These are phyloP conservation scores for Lactifluus subvellereus DNA, from an alignment of 768 basidiomycete species.

Conservation along the genomic window DNA sequence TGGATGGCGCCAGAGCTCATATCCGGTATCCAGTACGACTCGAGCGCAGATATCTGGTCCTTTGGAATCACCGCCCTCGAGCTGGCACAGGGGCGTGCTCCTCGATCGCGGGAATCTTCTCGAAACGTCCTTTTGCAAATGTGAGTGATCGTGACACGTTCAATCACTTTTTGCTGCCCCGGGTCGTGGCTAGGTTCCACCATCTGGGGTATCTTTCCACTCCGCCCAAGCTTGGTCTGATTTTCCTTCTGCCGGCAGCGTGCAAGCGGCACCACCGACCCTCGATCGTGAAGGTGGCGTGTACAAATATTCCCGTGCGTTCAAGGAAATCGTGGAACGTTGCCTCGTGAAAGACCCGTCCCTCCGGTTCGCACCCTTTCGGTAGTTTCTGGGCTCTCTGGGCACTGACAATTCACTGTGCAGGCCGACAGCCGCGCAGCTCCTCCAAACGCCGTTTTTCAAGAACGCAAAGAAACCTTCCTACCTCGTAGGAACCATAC, in stretches of 20 bases:
- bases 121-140: constrained; percentile 71
- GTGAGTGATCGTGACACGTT: constrained; percentile 33
- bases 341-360: constrained; percentile 85
- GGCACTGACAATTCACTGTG: background rate
- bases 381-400: background rate
- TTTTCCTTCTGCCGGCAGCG: constrained; percentile 36
- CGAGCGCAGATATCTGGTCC: constrained; percentile 91
- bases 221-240: background rate
- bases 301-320: constrained; percentile 70
- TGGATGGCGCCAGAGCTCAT: constrained; percentile 99
- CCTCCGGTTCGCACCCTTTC: constrained; percentile 44
- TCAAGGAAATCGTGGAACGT: constrained; percentile 76
- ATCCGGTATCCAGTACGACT: constrained; percentile 76
- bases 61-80: constrained; percentile 95
- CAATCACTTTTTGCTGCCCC: background rate
- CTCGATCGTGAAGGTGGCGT: constrained; percentile 67
- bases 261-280: constrained; percentile 72
- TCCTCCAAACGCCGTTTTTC: constrained; percentile 79
- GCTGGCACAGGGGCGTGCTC: constrained; percentile 80
- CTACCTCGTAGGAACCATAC: constrained; percentile 69
- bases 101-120: constrained; percentile 71
- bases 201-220: background rate
- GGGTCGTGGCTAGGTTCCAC: background rate
- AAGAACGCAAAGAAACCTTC: constrained; percentile 70
- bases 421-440: constrained; percentile 71